Conservation (phyloP, 169 alveolate species). For the Plasmodium reichenowi region DNA sequence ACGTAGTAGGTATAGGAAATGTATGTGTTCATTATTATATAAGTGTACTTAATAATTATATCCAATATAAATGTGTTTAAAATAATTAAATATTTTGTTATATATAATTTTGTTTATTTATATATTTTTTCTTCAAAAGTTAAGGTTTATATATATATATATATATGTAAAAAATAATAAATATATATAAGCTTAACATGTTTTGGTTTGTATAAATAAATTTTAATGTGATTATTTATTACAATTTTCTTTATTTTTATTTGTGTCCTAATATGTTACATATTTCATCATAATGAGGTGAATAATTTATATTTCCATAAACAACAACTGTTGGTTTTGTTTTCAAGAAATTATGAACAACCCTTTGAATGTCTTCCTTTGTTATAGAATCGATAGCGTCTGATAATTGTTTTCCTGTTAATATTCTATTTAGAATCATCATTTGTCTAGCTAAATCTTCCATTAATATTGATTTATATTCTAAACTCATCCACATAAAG, state of each 20-base stretch:
- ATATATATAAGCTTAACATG: background rate
- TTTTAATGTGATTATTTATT: background rate
- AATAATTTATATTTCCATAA: constrained; percentile 83
- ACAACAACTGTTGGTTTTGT: constrained; percentile 87
- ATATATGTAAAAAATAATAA: background rate
- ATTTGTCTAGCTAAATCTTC: constrained; percentile 91
- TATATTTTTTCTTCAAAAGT: no score
- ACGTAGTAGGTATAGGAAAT: no score
- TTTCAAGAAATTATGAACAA: constrained; percentile 78
- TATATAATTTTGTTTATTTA: no score
- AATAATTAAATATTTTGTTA: no score
- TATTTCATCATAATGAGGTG: constrained; percentile 88
- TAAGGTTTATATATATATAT: background rate
- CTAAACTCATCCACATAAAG: constrained; percentile 86
- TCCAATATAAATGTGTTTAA: no score
- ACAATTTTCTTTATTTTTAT: no score
- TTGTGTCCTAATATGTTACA: constrained; percentile 60
- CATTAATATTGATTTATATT: constrained; percentile 86
- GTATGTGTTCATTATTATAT: no score
- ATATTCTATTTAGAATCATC: constrained; percentile 84
- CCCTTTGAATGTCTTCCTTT: constrained; percentile 80
- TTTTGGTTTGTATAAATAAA: no score
- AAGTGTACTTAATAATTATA: no score
- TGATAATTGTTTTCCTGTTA: constrained; percentile 81
- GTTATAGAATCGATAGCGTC: constrained; percentile 86